A percentile compares a stretch with the other conserved stretches of the same genome.
Conservation (phyloP, 2,329 filamentous ascomycete genomes). For the Hysterium pulicare region DNA sequence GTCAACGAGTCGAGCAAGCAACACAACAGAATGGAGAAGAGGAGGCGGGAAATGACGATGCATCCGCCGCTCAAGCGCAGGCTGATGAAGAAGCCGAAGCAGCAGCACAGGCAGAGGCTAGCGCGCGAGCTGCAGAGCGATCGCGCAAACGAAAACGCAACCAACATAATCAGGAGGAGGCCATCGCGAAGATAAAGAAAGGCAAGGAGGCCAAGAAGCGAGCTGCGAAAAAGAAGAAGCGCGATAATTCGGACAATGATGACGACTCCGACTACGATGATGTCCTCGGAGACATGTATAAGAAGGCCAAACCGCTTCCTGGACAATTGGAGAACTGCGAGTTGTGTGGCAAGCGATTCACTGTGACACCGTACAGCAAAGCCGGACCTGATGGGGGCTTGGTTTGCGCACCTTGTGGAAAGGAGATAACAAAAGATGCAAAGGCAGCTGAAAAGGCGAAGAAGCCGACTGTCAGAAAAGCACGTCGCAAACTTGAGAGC, state of each 20-base stretch:
- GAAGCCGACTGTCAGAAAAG: slow-evolving; percentile 56
- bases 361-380: slow-evolving; percentile 85
- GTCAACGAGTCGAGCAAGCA: slow-evolving; percentile 50
- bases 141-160: slow-evolving; percentile 56
- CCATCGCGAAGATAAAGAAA: slow-evolving; percentile 40
- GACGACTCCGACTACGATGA: slow-evolving; percentile 48
- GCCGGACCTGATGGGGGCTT: slow-evolving; percentile 78
- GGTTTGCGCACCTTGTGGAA: slow-evolving; percentile 79
- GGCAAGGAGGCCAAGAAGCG: slow-evolving; percentile 51
- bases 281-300: slow-evolving; percentile 52
- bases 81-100: slow-evolving; percentile 36
- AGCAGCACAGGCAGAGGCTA: slow-evolving; percentile 31
- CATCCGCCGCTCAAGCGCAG: slow-evolving; percentile 29
- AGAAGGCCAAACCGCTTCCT: slow-evolving; percentile 61
- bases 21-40: slow-evolving; percentile 38
- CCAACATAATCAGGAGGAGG: slow-evolving; percentile 53
- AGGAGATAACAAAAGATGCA: slow-evolving; percentile 65
- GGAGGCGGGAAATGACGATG: slow-evolving; percentile 35
- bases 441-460: slow-evolving; percentile 59
- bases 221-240: slow-evolving; percentile 44
- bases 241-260: slow-evolving; percentile 39
- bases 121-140: slow-evolving; percentile 42
- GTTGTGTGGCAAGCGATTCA: slow-evolving; percentile 81
- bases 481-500: slow-evolving; percentile 75
- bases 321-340: slow-evolving; percentile 89